Evolutionary conservation across 176 grass and related monocot species (phyloP), one percentile per base, ranked within the genome.

Genomic region (Eleusine indica): DNA sequence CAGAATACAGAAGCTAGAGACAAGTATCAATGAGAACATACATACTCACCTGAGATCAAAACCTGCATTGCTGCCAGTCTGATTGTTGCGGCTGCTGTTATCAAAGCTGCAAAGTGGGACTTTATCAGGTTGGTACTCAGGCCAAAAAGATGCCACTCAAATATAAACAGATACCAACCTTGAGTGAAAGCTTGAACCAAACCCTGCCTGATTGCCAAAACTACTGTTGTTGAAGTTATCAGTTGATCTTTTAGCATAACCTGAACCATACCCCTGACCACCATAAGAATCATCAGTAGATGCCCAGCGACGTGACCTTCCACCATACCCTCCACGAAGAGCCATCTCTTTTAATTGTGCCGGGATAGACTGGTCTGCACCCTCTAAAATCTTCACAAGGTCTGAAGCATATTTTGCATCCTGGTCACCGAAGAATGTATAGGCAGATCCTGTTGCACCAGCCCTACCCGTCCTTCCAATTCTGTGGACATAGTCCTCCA

Each of bases 401-500:
- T 95, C 92, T 52, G 86, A 78, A 81, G 92, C 95, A 70, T 95
- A 86, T 73, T 95, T 95, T 3, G 92, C 85, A 82, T 98, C 96
- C 42, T 91, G 87, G 0, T 95, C 91, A 67, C 87, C 93, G n/a
- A 98, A 98, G 88, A 98, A 98, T 66, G 96, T 95, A 81, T 90
- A 95, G 35, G 96, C 89, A 81, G 87, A 68, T 69, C 96, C 96
- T 5, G 85, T 95, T 0, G 96, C 96, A 46, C 93, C 93, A 30
- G 96, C 96, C 74, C 93, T 77, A n/a, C 96, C 96, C 25, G 96
- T 98, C 44, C 96, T 95, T 68, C 96, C 96, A 80, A 98, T 98
- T 91, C 96, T 90, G 72, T 98, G 96, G 78, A 98, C 92, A 80
- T 98, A 98, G 66, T 95, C 96, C 61, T 95, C 96, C 64, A 98